Conservation (phyloP, 441 rosid species). For the Syzygium syzygioides region DNA sequence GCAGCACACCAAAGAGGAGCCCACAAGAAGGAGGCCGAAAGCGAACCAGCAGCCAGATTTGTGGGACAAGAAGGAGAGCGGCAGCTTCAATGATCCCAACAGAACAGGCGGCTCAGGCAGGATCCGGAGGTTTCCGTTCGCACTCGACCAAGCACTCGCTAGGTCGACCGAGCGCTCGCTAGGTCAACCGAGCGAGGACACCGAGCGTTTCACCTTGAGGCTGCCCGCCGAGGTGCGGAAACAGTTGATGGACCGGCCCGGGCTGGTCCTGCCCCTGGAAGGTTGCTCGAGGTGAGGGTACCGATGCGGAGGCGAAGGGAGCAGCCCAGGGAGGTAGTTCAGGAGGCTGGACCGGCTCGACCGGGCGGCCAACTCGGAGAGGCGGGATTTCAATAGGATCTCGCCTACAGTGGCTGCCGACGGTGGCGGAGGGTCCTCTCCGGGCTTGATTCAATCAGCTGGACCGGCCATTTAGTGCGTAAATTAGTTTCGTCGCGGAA, state of each 20-base stretch:
- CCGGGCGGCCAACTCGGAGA: not conserved
- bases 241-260: not conserved
- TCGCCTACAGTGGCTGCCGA: not conserved
- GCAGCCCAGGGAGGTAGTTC: constrained; percentile 1
- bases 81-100: not conserved
- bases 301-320: constrained; percentile 1
- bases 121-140: not conserved
- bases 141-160: not conserved
- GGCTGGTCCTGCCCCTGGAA: not conserved
- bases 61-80: not conserved
- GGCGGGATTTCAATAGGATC: not conserved
- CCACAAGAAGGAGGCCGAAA: too few species aligned
- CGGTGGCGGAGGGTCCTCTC: not conserved
- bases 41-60: not conserved
- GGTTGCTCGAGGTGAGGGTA: not conserved
- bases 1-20: not conserved
- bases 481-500: not conserved
- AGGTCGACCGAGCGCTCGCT: not conserved
- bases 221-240: not conserved
- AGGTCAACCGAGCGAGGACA: not conserved
- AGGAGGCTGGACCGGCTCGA: not conserved
- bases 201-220: not conserved
- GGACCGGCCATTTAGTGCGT: not conserved
- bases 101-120: not conserved
- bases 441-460: not conserved